Base-by-base conservation (phyloP, 441 rosid species). In the Pelargonium hybrid region DNA sequence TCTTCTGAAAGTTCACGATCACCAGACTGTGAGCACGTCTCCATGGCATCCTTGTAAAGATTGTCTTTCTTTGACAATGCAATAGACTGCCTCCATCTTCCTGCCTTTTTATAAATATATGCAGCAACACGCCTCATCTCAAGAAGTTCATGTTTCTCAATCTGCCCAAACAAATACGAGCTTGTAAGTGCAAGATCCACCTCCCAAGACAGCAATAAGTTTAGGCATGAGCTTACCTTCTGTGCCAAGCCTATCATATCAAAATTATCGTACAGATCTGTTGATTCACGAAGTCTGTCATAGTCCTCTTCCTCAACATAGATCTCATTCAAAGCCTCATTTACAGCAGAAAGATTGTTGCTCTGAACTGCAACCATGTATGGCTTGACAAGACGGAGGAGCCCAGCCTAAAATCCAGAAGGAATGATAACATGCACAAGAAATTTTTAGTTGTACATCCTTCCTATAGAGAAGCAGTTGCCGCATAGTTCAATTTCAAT, bases 91-190 rank as follows among this genome's bases (percentile, higher is more conserved):
- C 92, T 95, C 99, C 98, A 95, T 82, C 99, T 84, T 76, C 98
- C 97, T 6, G 98, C 98, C 81, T 95, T 95, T 76, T 95, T 95
- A 82, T 95, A 92, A 48, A 95, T 92, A 74, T 92, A 95, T 29
- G 99, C 98, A 75, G 99, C 99, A 69, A 95, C 99, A 69, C 99
- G 97, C 69, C 99, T 88, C 99, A 95, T 95, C 81, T 95, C 99
- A 17, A 95, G 88, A 52, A 95, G 93, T 84, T 95, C 99, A 73
- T 95, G 99, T 79, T 95, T 95, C 87, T 92, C 98, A 76, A 90
- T 88, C 98, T 92, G 83, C 68, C 23, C 66, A 17, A 59, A 65
- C 26, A 43, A 68, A 69, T 15, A 10, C 57, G 8, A 37, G 26
- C 11, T 34, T 14, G 39, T 10, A 69, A 66, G n/a, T n/a, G n/a